A percentile compares a stretch with the other conserved stretches of the same genome.
phyloP scores from a whole-genome alignment of 78 protist species.

The Trichosphaerium sp. region DNA sequence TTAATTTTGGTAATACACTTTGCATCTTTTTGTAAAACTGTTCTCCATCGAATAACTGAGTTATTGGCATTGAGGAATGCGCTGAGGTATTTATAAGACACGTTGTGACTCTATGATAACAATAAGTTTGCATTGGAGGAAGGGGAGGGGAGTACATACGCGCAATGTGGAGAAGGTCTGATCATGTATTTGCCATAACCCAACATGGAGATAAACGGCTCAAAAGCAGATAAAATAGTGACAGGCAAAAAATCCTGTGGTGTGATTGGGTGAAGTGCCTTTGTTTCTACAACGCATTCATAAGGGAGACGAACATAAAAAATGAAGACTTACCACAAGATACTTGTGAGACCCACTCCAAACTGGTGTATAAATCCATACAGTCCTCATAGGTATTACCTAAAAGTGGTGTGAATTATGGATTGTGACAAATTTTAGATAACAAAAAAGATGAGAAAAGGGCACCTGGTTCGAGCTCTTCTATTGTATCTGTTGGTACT shows the following conservation, averaged over 20 bases:
- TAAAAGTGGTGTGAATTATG: background rate
- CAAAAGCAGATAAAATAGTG: conserved; percentile 8
- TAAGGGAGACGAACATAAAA: too few relatives aligned
- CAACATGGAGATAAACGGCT: conserved; percentile 34
- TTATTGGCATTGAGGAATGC: conserved; percentile 13
- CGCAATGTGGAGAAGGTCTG: conserved; percentile 30
- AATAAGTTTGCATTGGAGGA: too few relatives aligned
- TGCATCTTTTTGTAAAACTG: conserved; percentile 10
- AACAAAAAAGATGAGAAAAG: too few relatives aligned
- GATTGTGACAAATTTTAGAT: background rate
- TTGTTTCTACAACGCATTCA: too few relatives aligned
- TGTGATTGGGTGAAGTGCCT: background rate
- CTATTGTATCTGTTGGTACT: too few relatives aligned
- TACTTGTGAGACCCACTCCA: too few relatives aligned
- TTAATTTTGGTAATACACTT: conserved; percentile 16
- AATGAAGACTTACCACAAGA: too few relatives aligned
- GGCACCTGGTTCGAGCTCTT: too few relatives aligned
- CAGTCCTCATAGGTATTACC: conserved; percentile 10
- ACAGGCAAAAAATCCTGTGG: conserved; percentile 25
- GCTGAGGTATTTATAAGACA: conserved; percentile 12
- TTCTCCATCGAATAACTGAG: conserved; percentile 9
- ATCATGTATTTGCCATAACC: conserved; percentile 33
- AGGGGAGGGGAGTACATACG: too few relatives aligned
- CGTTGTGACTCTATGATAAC: too few relatives aligned
- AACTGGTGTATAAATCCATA: conserved; percentile 33